These are phyloP conservation scores for Coemansia sp. DNA, from an alignment of 192 early-diverging fungal genomes.

Conservation along the genomic window DNA sequence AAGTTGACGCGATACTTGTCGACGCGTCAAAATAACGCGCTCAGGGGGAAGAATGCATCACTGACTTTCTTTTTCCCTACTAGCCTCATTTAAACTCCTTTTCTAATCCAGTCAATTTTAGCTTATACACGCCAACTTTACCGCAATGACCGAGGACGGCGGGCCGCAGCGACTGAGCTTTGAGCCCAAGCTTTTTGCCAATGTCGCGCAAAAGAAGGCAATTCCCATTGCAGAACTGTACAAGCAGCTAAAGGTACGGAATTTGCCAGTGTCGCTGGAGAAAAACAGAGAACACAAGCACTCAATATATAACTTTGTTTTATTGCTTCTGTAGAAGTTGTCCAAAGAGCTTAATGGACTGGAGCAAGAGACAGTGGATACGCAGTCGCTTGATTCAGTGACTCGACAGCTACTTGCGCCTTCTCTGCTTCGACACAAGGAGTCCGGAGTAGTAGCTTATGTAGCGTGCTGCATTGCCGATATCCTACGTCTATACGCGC, in stretches of 20 bases:
- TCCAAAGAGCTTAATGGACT: slow-evolving; percentile 71
- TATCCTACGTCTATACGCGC: slow-evolving; percentile 89
- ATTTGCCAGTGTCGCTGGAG: neutral
- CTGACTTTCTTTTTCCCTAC: neutral
- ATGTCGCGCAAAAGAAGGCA: slow-evolving; percentile 47
- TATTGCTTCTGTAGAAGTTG: slow-evolving; percentile 63
- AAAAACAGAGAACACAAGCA: neutral
- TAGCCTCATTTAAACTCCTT: neutral
- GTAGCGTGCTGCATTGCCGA: slow-evolving; percentile 91
- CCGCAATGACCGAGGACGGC: slow-evolving; percentile 42
- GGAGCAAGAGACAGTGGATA: slow-evolving; percentile 79
- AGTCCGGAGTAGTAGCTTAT: slow-evolving; percentile 75
- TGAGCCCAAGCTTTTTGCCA: slow-evolving; percentile 54
- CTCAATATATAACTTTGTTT: neutral
- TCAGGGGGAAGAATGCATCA: neutral
- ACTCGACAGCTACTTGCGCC: slow-evolving; percentile 69
- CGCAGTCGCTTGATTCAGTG: slow-evolving; percentile 66
- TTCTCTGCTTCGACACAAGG: slow-evolving; percentile 77
- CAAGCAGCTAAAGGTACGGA: slow-evolving; percentile 56
- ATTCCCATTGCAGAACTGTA: slow-evolving; percentile 48
- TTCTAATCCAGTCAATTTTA: neutral
- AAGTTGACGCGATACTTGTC: neutral
- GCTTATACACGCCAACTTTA: neutral
- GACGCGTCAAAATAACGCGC: neutral
- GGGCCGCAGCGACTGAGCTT: slow-evolving; percentile 49